Evolutionary conservation across 345 rosid genomes (phyloP), one percentile per base, ranked within the genome.

Genomic region (Sisymbrium altissimum): DNA sequence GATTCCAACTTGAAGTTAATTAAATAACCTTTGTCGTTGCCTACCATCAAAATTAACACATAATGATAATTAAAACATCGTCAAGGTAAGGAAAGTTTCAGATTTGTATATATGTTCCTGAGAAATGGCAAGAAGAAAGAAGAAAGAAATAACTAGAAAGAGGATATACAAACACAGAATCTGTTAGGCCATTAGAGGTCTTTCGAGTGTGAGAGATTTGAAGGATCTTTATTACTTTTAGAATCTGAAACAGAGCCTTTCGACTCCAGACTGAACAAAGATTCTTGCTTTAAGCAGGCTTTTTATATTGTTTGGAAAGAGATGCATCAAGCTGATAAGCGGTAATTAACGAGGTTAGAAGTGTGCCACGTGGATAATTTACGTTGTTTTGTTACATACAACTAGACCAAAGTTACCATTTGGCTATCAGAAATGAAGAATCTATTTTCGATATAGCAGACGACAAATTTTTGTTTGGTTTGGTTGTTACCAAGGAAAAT

Each of bases 391-490:
- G 46, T 8, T 65, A 54, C 38, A 32, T 14, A 41, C 9, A 0
- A 21, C 9, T 4, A 30, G 33, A 35, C 69, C 39, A 55, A 15
- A 21, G 38, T 12, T 55, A 36, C 39, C 13, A 45, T 70, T 23
- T 59, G 74, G 66, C 58, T 10, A 46, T 19, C 19, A 23, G 6
- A 5, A 29, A 29, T 29, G 58, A 71, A 45, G n/a, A 18, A 32
- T 19, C 6, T 2, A 53, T 9, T 49, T 25, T 13, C 25, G 33
- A 25, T 17, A 21, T 3, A 54, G 18, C 40, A 48, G 23, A 32
- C 35, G 64, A 68, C 49, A 54, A 60, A 36, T 3, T 9, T 41
- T 39, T n/a, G n/a, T 49, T 75, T 59, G 69, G 45, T 59, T 68
- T 48, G 69, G 45, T 59, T 68, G 18, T 48, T 43, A 23, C 15